These are phyloP conservation scores for Endothia cerciana DNA, from an alignment of 2,329 filamentous ascomycete species.

Conservation along the genomic window DNA sequence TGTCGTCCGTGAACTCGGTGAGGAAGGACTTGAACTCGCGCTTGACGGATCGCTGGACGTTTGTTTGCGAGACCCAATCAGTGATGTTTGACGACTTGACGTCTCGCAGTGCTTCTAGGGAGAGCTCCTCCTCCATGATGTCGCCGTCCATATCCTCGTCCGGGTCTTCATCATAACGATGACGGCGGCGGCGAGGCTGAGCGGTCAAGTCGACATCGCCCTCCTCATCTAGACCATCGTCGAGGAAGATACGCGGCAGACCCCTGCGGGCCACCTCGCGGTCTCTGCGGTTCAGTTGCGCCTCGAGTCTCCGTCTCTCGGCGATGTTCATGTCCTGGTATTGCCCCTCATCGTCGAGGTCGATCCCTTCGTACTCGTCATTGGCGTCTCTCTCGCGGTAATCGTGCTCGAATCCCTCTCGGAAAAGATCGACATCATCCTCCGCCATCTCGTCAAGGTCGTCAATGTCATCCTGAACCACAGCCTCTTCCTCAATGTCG, in stretches of 20 bases:
- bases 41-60: slow-evolving; percentile 90
- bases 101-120: slow-evolving; percentile 87
- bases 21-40: slow-evolving; percentile 97
- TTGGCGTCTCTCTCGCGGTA: slow-evolving; percentile 69
- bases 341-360: slow-evolving; percentile 78
- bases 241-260: slow-evolving; percentile 66
- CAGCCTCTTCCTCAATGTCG: slow-evolving; percentile 69
- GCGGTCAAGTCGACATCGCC: slow-evolving; percentile 82
- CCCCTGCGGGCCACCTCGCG: slow-evolving; percentile 66
- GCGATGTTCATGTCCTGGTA: slow-evolving; percentile 72
- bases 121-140: slow-evolving; percentile 94
- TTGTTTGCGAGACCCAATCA: slow-evolving; percentile 90
- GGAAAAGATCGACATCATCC: slow-evolving; percentile 79
- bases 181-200: slow-evolving; percentile 81
- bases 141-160: slow-evolving; percentile 92
- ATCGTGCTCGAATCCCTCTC: slow-evolving; percentile 72
- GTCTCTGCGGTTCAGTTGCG: slow-evolving; percentile 74
- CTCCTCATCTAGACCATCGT: slow-evolving; percentile 80
- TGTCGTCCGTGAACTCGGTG: slow-evolving; percentile 91
- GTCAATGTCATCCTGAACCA: slow-evolving; percentile 73
- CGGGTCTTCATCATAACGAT: slow-evolving; percentile 91
- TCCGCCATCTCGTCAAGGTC: slow-evolving; percentile 83
- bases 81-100: slow-evolving; percentile 92
- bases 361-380: slow-evolving; percentile 71
- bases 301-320: slow-evolving; percentile 71